Percentiles rank a stretch among this genome's conserved stretches.
Conservation (phyloP, 1,284 basidiomycete species). For the Xerocomus amazonicus region DNA sequence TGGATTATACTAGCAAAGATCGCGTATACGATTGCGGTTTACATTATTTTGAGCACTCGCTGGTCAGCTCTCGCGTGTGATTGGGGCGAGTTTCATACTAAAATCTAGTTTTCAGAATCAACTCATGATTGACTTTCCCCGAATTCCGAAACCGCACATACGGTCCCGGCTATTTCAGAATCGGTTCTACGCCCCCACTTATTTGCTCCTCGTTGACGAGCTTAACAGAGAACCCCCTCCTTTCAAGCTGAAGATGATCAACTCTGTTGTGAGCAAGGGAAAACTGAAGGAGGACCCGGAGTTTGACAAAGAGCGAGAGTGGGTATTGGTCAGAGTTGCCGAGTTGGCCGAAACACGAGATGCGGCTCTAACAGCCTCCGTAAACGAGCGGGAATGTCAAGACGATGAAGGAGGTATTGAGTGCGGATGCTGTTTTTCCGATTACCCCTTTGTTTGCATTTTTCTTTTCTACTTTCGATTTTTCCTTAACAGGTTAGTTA, state of each 20-base stretch:
- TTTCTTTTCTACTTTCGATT: not conserved
- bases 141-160: slow-evolving; percentile 51
- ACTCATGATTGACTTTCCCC: slow-evolving; percentile 55
- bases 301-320: slow-evolving; percentile 47
- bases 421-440: slow-evolving; percentile 80
- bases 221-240: slow-evolving; percentile 32
- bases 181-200: slow-evolving; percentile 60
- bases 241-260: slow-evolving; percentile 41
- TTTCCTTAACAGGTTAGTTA: slow-evolving; percentile 4
- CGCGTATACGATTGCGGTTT: slow-evolving; percentile 39
- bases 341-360: slow-evolving; percentile 19
- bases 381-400: slow-evolving; percentile 39
- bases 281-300: slow-evolving; percentile 41
- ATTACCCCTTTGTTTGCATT: slow-evolving; percentile 63
- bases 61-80: slow-evolving; percentile 38
- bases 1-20: slow-evolving; percentile 49
- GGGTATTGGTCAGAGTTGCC: slow-evolving; percentile 34
- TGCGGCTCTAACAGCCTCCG: slow-evolving; percentile 20
- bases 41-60: slow-evolving; percentile 46
- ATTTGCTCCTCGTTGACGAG: slow-evolving; percentile 44
- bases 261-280: slow-evolving; percentile 40
- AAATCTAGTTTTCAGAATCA: slow-evolving; percentile 38
- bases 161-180: slow-evolving; percentile 37
- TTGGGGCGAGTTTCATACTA: slow-evolving; percentile 5
- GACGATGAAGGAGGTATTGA: slow-evolving; percentile 59